Evolutionary conservation across 441 rosid species (phyloP).

Genomic region (Adansonia gregorii): DNA sequence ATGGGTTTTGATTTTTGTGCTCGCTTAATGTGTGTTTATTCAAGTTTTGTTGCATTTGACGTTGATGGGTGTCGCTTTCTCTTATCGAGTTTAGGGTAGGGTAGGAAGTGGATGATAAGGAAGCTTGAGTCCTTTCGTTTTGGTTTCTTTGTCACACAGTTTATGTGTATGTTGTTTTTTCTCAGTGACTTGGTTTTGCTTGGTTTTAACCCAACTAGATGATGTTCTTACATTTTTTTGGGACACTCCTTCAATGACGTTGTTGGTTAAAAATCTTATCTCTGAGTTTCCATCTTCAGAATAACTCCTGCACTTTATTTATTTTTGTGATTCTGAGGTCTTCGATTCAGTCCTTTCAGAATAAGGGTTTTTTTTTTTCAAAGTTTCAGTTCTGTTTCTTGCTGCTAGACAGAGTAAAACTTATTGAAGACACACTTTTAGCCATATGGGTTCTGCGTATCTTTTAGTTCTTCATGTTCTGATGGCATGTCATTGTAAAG

Average conservation of each 20-base stretch:
- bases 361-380: conserved; percentile 19
- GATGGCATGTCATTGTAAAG: conserved; percentile 15
- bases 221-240: conserved; percentile 31
- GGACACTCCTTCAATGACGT: conserved; percentile 20
- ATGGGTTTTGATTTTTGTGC: conserved; percentile 61
- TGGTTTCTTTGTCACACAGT: conserved; percentile 38
- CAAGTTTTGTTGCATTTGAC: conserved; percentile 36
- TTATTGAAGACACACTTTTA: no score
- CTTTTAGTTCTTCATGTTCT: background rate
- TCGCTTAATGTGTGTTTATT: conserved; percentile 43
- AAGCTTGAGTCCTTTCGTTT: conserved; percentile 22
- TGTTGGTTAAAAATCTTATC: conserved; percentile 24
- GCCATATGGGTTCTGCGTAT: background rate
- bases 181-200: conserved; percentile 45
- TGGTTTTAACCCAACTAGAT: conserved; percentile 3
- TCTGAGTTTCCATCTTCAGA: conserved; percentile 12
- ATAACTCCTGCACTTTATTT: conserved; percentile 35
- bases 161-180: conserved; percentile 60
- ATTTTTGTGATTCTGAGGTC: conserved; percentile 27
- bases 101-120: conserved; percentile 21
- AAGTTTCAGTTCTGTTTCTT: conserved; percentile 35
- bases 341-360: conserved; percentile 14
- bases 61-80: conserved; percentile 50
- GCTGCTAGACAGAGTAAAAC: conserved; percentile 36
- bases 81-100: conserved; percentile 25